phyloP scores from a whole-genome alignment of 495 filamentous ascomycete species.

The Hypoxylon rickii region DNA sequence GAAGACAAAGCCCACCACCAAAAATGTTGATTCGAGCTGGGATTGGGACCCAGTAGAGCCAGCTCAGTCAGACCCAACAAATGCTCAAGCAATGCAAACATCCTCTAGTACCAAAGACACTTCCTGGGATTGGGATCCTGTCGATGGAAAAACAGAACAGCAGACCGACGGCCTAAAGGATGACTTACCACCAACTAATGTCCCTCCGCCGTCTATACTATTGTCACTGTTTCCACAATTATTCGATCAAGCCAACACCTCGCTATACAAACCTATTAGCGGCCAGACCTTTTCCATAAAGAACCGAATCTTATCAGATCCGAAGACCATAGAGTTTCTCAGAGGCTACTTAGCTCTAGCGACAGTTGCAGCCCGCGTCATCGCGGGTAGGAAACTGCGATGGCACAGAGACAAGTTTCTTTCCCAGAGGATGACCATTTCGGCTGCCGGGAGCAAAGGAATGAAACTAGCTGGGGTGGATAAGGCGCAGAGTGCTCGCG shows the following conservation, averaged over 20 bases:
- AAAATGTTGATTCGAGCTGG: slow-evolving; percentile 36
- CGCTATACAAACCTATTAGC: slow-evolving; percentile 60
- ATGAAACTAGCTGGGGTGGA: slow-evolving; percentile 91
- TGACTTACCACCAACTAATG: slow-evolving; percentile 73
- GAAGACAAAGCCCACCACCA: slow-evolving; percentile 19
- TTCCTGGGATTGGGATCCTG: slow-evolving; percentile 38
- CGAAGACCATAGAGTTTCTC: slow-evolving; percentile 58
- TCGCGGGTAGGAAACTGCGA: slow-evolving; percentile 81
- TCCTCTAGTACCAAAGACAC: slow-evolving; percentile 10
- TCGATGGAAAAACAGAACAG: slow-evolving; percentile 26
- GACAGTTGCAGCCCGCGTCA: slow-evolving; percentile 73
- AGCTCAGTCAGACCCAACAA: slow-evolving; percentile 16
- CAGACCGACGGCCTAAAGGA: slow-evolving; percentile 27
- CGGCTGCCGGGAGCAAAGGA: slow-evolving; percentile 69
- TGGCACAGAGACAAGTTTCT: slow-evolving; percentile 89
- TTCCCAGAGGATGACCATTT: slow-evolving; percentile 87
- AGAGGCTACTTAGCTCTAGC: slow-evolving; percentile 59
- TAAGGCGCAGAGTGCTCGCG: slow-evolving; percentile 75
- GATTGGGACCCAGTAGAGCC: slow-evolving; percentile 48
- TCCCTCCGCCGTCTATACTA: slow-evolving; percentile 84
- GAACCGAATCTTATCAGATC: slow-evolving; percentile 60
- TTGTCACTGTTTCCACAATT: slow-evolving; percentile 73
- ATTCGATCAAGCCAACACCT: slow-evolving; percentile 58
- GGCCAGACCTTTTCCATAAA: slow-evolving; percentile 56
- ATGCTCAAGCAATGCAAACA: neutral